Conservation (phyloP, 2,329 filamentous ascomycete species). For the Colletotrichum siamense region DNA sequence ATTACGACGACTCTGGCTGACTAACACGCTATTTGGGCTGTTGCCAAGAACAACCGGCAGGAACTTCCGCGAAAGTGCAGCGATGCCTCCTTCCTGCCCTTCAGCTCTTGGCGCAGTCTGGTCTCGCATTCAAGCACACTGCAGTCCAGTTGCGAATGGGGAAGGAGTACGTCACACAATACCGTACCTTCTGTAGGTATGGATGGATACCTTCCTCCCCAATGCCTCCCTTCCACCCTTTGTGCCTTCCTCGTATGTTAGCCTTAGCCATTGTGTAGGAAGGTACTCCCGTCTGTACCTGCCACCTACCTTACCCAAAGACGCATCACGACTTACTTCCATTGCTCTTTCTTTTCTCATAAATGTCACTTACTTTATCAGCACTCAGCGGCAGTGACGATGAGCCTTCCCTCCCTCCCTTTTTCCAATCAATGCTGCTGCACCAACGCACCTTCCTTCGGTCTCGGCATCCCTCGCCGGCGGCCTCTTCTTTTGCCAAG, state of each 20-base stretch:
- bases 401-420: too few relatives aligned
- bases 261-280: background rate
- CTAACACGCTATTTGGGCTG: background rate
- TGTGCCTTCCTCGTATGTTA: background rate
- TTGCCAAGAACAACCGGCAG: conserved; percentile 19
- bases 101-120: background rate
- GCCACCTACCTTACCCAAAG: background rate
- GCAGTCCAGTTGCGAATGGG: background rate
- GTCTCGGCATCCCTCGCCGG: background rate
- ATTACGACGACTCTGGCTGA: conserved; percentile 22
- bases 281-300: background rate
- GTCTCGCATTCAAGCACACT: too few relatives aligned
- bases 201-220: background rate
- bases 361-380: background rate
- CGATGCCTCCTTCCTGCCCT: background rate
- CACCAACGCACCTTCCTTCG: background rate
- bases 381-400: background rate
- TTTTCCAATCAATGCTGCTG: too few relatives aligned
- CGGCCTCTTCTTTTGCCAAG: conserved; percentile 1
- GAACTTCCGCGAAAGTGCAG: conserved; percentile 7
- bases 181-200: background rate
- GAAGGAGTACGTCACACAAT: background rate
- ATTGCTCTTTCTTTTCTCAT: background rate
- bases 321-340: background rate
- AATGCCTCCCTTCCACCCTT: background rate